These are phyloP conservation scores for Thelonectria rubi DNA, from an alignment of 2,329 filamentous ascomycete species.

Conservation along the genomic window DNA sequence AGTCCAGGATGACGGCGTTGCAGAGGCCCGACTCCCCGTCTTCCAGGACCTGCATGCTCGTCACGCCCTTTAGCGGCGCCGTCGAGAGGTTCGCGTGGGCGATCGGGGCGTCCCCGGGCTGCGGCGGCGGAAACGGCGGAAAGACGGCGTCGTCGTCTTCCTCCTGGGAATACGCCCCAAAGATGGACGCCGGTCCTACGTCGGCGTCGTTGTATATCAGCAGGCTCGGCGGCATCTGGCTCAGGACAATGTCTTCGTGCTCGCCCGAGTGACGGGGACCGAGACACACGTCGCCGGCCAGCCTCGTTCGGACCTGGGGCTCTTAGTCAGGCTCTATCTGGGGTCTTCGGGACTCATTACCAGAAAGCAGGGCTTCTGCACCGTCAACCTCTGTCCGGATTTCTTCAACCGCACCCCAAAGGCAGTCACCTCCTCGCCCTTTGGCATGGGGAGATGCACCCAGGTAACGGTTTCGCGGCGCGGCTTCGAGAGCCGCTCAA, in stretches of 20 bases:
- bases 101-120: neutral
- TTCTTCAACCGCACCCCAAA: slow-evolving; percentile 1
- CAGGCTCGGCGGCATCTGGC: neutral
- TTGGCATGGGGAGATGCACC: slow-evolving; percentile 17
- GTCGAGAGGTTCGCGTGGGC: neutral
- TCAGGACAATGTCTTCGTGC: neutral
- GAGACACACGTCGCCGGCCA: slow-evolving; percentile 16
- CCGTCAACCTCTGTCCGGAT: neutral
- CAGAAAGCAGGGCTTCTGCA: slow-evolving; percentile 6
- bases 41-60: slow-evolving; percentile 1
- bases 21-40: neutral
- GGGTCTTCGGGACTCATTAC: neutral
- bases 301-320: slow-evolving; percentile 9
- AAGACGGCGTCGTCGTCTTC: neutral
- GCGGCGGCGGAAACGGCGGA: neutral
- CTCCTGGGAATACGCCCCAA: slow-evolving; percentile 1
- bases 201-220: slow-evolving; percentile 9
- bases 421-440: neutral
- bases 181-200: neutral
- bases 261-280: neutral
- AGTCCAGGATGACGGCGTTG: slow-evolving; percentile 13
- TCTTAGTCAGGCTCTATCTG: neutral
- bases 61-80: slow-evolving; percentile 5
- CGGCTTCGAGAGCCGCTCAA: neutral
- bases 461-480: neutral